Conservation (phyloP, 768 basidiomycete genomes). For the Boletus speciosus region DNA sequence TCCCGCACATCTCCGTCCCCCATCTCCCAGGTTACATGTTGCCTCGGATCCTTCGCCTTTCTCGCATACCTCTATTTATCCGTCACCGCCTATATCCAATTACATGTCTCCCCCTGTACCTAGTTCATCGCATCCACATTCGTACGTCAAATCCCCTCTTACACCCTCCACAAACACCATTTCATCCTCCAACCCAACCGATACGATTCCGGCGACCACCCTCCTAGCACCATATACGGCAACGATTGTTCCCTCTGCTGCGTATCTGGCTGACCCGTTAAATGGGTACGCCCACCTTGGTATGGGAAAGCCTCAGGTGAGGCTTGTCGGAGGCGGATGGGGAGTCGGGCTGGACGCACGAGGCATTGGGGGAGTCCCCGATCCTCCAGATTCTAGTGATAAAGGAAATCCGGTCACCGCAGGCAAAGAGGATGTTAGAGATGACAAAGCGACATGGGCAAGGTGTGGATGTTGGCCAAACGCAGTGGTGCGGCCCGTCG, state of each 20-base stretch:
- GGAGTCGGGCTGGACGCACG: slow-evolving; percentile 78
- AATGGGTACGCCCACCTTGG: slow-evolving; percentile 86
- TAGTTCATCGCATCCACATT: slow-evolving; percentile 18
- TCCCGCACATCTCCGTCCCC: slow-evolving; percentile 27
- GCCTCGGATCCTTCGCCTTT: slow-evolving; percentile 21
- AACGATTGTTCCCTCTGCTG: slow-evolving; percentile 59
- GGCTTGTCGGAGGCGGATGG: slow-evolving; percentile 72
- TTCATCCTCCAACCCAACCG: slow-evolving; percentile 46
- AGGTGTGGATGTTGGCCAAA: slow-evolving; percentile 56
- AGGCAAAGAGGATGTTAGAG: slow-evolving; percentile 37
- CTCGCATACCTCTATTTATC: slow-evolving; percentile 18
- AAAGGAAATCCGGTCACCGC: not conserved
- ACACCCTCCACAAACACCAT: slow-evolving; percentile 36
- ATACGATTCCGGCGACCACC: slow-evolving; percentile 48
- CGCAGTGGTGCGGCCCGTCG: slow-evolving; percentile 42
- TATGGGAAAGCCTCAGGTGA: slow-evolving; percentile 80
- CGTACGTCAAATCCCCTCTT: slow-evolving; percentile 27
- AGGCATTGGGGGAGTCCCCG: slow-evolving; percentile 50
- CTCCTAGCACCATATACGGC: slow-evolving; percentile 65
- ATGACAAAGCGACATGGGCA: slow-evolving; percentile 48
- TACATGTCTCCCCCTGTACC: slow-evolving; percentile 18
- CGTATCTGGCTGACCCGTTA: slow-evolving; percentile 74
- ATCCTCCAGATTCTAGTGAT: slow-evolving; percentile 20
- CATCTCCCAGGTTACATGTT: slow-evolving; percentile 27
- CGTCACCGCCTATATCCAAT: slow-evolving; percentile 28